Conservation (phyloP, 2,329 filamentous ascomycete species). For the Microcyclosporella mali region DNA sequence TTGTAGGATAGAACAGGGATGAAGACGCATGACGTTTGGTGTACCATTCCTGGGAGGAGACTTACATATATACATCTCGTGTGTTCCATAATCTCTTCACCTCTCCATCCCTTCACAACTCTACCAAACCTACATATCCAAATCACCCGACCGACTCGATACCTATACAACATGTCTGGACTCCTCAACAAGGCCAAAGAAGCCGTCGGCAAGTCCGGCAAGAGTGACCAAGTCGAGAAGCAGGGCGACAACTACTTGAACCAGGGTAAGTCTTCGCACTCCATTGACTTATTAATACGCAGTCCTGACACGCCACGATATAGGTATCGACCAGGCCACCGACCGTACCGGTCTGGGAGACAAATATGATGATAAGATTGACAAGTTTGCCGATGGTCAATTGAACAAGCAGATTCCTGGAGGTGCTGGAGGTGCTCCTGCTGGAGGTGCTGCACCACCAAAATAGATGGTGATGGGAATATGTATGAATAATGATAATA, state of each 20-base stretch:
- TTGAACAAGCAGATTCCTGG: conserved; percentile 22
- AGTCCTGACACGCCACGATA: too few species aligned
- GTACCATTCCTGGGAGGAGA: too few species aligned
- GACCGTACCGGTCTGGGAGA: conserved; percentile 18
- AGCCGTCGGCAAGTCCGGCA: conserved; percentile 13
- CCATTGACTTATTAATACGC: background rate
- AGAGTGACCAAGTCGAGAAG: conserved; percentile 13
- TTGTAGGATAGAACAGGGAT: too few species aligned
- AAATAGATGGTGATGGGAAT: too few species aligned
- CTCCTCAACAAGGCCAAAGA: conserved; percentile 22
- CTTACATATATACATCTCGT: too few species aligned
- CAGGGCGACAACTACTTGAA: conserved; percentile 13
- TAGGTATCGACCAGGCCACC: conserved; percentile 18
- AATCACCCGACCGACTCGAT: too few species aligned
- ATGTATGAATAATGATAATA: too few species aligned
- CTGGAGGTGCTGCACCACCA: too few species aligned
- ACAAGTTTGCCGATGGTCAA: conserved; percentile 21
- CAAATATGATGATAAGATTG: conserved; percentile 24
- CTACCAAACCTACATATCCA: too few species aligned
- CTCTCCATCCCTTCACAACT: too few species aligned
- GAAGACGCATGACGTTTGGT: too few species aligned
- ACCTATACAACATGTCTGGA: conserved; percentile 15
- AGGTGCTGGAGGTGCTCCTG: background rate
- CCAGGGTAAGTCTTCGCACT: conserved; percentile 6
- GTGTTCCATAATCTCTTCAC: too few species aligned